Evolutionary conservation across 139 green algal species (phyloP).

Genomic region (Chlamydomonas sp.): DNA sequence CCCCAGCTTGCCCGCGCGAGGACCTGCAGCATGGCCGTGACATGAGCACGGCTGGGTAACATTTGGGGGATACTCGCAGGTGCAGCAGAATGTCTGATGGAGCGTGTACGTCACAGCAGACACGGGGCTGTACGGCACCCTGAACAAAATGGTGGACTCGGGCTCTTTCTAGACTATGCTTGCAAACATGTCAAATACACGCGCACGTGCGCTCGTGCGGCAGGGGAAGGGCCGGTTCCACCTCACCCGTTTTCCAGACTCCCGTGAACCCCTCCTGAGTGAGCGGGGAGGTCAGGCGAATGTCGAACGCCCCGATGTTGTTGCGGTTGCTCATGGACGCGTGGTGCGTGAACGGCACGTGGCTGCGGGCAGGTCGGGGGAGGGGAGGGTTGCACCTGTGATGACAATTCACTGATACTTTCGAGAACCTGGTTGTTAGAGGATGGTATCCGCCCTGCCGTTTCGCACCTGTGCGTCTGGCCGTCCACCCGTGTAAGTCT

Average conservation of each 20-base stretch:
- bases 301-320: constrained; percentile 31
- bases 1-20: constrained; percentile 41
- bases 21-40: constrained; percentile 4
- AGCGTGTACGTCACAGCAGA: too few relatives aligned
- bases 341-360: constrained; percentile 63
- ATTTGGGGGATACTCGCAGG: background rate
- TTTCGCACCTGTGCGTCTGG: too few relatives aligned
- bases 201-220: background rate
- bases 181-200: too few relatives aligned
- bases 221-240: background rate
- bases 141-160: background rate
- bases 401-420: too few relatives aligned
- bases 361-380: background rate
- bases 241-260: constrained; percentile 27
- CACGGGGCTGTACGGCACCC: background rate
- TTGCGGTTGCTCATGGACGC: constrained; percentile 49
- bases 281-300: constrained; percentile 15
- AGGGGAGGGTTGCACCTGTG: too few relatives aligned
- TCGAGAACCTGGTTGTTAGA: too few relatives aligned
- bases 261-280: constrained; percentile 37
- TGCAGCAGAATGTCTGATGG: too few relatives aligned
- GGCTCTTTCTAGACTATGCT: too few relatives aligned
- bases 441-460: too few relatives aligned
- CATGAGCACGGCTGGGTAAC: background rate
- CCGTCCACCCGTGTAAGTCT: too few relatives aligned